Percentiles rank a stretch among this genome's conserved stretches.
Evolutionary conservation across 495 filamentous ascomycete genomes (phyloP).

Genomic region (Aspergillus panamensis): DNA sequence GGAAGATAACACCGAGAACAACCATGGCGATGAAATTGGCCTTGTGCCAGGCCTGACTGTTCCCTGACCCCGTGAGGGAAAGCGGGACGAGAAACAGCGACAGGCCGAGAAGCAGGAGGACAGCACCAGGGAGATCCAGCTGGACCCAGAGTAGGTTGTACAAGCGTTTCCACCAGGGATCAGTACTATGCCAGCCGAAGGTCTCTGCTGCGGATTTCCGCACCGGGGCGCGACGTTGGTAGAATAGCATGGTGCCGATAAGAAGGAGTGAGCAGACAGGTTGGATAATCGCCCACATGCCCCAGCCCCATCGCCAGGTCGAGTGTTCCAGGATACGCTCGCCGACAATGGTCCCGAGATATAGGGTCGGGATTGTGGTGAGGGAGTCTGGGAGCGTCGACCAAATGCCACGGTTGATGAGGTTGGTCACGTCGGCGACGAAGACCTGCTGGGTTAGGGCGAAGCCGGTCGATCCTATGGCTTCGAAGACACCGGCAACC

Average conservation of each 20-base stretch:
- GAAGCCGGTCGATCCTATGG: conserved; percentile 29
- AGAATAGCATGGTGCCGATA: conserved; percentile 23
- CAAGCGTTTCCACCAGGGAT: conserved; percentile 17
- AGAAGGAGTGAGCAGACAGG: conserved; percentile 21
- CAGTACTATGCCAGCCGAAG: neutral
- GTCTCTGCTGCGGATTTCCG: neutral
- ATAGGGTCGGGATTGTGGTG: conserved; percentile 24
- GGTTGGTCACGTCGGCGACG: conserved; percentile 29
- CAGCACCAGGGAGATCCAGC: conserved; percentile 21
- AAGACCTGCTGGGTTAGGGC: conserved; percentile 28
- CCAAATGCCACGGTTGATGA: conserved; percentile 28
- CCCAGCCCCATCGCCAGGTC: conserved; percentile 29
- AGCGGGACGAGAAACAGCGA: conserved; percentile 26
- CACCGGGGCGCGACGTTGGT: conserved; percentile 18
- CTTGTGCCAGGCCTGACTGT: conserved; percentile 52
- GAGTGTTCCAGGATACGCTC: conserved; percentile 22
- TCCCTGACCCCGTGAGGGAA: conserved; percentile 22
- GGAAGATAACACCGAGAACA: conserved; percentile 54
- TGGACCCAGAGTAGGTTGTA: conserved; percentile 25
- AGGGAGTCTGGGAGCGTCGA: conserved; percentile 27
- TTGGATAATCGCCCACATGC: conserved; percentile 29
- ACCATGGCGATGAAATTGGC: conserved; percentile 65
- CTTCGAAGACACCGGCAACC: conserved; percentile 27
- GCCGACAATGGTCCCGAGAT: conserved; percentile 24
- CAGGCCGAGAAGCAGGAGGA: conserved; percentile 22